Base-by-base conservation (phyloP, 2,329 filamentous ascomycete genomes). In the Diaporthe australafricana region DNA sequence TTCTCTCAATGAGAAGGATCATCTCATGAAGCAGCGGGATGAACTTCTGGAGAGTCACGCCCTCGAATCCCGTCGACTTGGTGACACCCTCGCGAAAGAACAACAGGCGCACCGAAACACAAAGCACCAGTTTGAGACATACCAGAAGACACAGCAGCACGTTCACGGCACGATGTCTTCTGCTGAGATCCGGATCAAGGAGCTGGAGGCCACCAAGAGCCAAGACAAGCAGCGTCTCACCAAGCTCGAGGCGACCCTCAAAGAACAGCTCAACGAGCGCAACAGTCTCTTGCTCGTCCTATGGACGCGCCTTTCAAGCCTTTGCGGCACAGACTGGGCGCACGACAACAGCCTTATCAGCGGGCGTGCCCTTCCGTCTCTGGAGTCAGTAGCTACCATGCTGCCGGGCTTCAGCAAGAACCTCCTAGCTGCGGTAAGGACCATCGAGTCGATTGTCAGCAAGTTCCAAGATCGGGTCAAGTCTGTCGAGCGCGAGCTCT, bases 271-370 rank as follows among this genome's bases (percentile, higher is more conserved):
- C 48, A 89, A 88, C 53, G 96, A 98, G 83, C 92, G 96, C 70
- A 98, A 98, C 83, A 93, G 94, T 73, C 86, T 99, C 67, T 87
- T 98, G 22, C 89, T 98, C 27, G 88, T 91, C n/a, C 85, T 98
- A 6, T 99, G 96, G 96, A 96, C 96, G 74, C 90, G 93, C 56
- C 87, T 99, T 11, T 95, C 94, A 4, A 88, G 90, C 0, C 87
- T 98, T 53, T 98, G 96, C 77, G 96, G 96, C 14, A 89, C 91
- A 0, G 96, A 98, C 79, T 99, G 96, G 96, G 90, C 93, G 5
- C 93, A 98, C 80, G 91, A 92, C 77, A 95, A 98, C 81, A 93
- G 92, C 70, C 89, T 98, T 30, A 93, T 98, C 79, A 96, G 96
- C 77, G 94, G 95, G 25, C 93, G 96, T 72, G 90, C 89, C 1